Evolutionary conservation across 352 stramenopile genomes (phyloP).

Genomic region (Phytophthora pini): DNA sequence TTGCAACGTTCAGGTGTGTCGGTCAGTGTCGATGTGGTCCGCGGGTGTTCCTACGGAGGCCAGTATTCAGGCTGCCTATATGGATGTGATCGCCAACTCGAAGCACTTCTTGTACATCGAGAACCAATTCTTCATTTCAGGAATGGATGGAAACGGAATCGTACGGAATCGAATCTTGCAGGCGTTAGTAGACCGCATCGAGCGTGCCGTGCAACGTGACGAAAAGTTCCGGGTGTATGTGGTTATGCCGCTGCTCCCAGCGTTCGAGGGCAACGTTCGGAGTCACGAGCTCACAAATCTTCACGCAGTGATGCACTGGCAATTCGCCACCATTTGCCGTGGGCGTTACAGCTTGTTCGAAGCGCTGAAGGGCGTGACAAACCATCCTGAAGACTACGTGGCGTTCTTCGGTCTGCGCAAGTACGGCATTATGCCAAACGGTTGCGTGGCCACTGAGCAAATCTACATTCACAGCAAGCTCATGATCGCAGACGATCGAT

Average conservation of each 20-base stretch:
- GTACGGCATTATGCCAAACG: slow-evolving; percentile 83
- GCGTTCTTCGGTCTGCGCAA: slow-evolving; percentile 87
- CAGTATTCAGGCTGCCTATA: slow-evolving; percentile 87
- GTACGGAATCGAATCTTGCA: slow-evolving; percentile 86
- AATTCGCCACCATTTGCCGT: slow-evolving; percentile 87
- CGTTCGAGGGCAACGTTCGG: slow-evolving; percentile 86
- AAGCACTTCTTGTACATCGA: slow-evolving; percentile 93
- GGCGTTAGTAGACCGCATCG: slow-evolving; percentile 84
- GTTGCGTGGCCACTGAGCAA: slow-evolving; percentile 83
- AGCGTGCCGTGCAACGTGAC: slow-evolving; percentile 71
- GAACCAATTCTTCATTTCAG: slow-evolving; percentile 94
- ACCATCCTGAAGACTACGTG: slow-evolving; percentile 78
- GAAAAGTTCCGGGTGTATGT: slow-evolving; percentile 87
- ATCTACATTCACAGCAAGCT: slow-evolving; percentile 95
- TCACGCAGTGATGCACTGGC: slow-evolving; percentile 90
- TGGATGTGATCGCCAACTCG: slow-evolving; percentile 81
- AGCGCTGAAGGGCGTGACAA: slow-evolving; percentile 65
- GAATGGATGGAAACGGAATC: slow-evolving; percentile 76
- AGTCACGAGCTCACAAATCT: slow-evolving; percentile 86
- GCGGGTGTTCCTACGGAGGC: slow-evolving; percentile 80
- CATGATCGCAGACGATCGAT: slow-evolving; percentile 91
- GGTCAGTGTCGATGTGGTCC: slow-evolving; percentile 90
- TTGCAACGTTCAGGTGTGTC: slow-evolving; percentile 84
- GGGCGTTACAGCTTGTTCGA: slow-evolving; percentile 83
- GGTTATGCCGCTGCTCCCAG: slow-evolving; percentile 85